Percentiles rank a stretch among this genome's conserved stretches.
phyloP scores from a whole-genome alignment of 345 rosid species.

The Melastoma malabathricum region DNA sequence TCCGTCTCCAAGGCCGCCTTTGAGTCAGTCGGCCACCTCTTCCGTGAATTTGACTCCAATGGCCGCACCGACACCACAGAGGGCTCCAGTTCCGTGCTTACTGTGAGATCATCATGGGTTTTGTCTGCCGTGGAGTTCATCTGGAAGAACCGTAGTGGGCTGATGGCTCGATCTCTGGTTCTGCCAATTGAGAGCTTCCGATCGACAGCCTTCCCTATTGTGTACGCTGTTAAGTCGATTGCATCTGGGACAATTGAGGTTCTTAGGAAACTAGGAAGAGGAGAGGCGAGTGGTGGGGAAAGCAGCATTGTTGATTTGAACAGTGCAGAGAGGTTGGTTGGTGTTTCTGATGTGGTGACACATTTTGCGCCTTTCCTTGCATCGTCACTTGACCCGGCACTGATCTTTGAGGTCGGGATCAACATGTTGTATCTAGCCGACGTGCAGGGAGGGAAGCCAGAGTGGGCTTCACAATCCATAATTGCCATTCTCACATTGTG shows the following conservation, averaged over 20 bases:
- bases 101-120: slow-evolving; percentile 89
- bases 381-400: slow-evolving; percentile 83
- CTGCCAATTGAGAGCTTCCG: slow-evolving; percentile 80
- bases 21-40: slow-evolving; percentile 82
- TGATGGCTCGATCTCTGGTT: slow-evolving; percentile 77
- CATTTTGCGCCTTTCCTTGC: slow-evolving; percentile 88
- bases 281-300: slow-evolving; percentile 17
- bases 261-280: slow-evolving; percentile 55
- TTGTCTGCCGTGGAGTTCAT: slow-evolving; percentile 73
- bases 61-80: slow-evolving; percentile 8
- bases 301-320: slow-evolving; percentile 37
- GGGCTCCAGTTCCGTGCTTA: slow-evolving; percentile 20
- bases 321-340: slow-evolving; percentile 74
- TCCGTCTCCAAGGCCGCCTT: slow-evolving; percentile 87
- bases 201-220: slow-evolving; percentile 77
- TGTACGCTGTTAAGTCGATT: slow-evolving; percentile 75
- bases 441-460: slow-evolving; percentile 97
- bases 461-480: slow-evolving; percentile 94
- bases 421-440: slow-evolving; percentile 93
- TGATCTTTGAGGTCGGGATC: slow-evolving; percentile 93
- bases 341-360: slow-evolving; percentile 75
- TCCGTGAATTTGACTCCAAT: slow-evolving; percentile 84
- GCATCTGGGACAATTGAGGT: slow-evolving; percentile 79
- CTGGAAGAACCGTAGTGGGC: slow-evolving; percentile 61
- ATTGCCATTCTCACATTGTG: slow-evolving; percentile 91